Percentiles rank a stretch among this genome's conserved stretches.
phyloP scores from a whole-genome alignment of 192 early-diverging fungal genomes.

The Gamsiella multidivaricata region DNA sequence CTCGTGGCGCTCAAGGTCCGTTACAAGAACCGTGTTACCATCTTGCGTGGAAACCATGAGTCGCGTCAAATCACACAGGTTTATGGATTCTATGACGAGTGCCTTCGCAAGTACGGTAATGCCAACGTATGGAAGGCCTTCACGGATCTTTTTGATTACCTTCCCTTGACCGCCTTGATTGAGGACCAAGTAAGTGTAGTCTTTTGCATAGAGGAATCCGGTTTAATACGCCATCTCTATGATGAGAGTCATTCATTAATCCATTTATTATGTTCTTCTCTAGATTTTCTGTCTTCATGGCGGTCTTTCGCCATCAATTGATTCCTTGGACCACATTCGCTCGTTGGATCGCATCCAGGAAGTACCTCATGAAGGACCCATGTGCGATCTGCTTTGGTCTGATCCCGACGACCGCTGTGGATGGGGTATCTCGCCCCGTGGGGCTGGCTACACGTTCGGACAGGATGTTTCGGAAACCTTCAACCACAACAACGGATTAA shows the following conservation, averaged over 20 bases:
- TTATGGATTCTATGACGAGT: conserved; percentile 99
- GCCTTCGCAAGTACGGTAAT: conserved; percentile 97
- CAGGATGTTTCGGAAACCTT: conserved; percentile 89
- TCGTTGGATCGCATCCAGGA: conserved; percentile 95
- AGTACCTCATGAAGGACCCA: conserved; percentile 88
- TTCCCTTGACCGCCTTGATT: conserved; percentile 95
- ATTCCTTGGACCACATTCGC: conserved; percentile 95
- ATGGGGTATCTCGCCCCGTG: conserved; percentile 89
- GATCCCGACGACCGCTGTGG: conserved; percentile 90
- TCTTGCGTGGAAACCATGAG: conserved; percentile 99
- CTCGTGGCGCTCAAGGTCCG: conserved; percentile 95
- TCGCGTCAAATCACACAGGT: conserved; percentile 98
- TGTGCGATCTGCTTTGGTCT: conserved; percentile 91
- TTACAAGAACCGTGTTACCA: conserved; percentile 92
- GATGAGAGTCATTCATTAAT: background rate
- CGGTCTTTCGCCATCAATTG: conserved; percentile 95
- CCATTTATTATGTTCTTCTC: background rate
- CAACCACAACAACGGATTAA: conserved; percentile 96
- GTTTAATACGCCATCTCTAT: no score
- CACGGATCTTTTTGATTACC: conserved; percentile 97
- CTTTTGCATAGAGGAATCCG: background rate
- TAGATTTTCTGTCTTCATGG: conserved; percentile 99
- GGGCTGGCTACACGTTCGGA: conserved; percentile 90
- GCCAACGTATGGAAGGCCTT: conserved; percentile 99
- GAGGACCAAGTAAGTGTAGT: conserved; percentile 78